These are phyloP conservation scores for Penicillium desertorum DNA, from an alignment of 495 filamentous ascomycete genomes.

Conservation along the genomic window DNA sequence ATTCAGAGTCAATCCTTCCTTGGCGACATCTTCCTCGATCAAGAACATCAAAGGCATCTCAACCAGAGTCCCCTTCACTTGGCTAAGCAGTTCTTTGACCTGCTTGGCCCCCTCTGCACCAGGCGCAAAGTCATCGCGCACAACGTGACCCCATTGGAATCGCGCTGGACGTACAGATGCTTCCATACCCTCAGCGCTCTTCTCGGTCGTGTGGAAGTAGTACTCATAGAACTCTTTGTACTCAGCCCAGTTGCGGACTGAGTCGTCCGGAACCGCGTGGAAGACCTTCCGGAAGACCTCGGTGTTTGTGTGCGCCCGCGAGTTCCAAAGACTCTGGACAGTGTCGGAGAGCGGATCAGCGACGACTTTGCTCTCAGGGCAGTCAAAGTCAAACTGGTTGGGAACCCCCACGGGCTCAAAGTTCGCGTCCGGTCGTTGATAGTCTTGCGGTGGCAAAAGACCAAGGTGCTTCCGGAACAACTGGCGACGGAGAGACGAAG, in stretches of 20 bases:
- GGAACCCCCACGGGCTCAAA: constrained; percentile 71
- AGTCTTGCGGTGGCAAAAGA: constrained; percentile 70
- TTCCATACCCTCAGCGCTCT: constrained; percentile 40
- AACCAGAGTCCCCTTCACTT: constrained; percentile 76
- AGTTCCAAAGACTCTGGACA: constrained; percentile 70
- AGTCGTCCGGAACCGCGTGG: constrained; percentile 83
- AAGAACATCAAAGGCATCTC: constrained; percentile 94
- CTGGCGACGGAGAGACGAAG: constrained; percentile 76
- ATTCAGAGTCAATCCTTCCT: constrained; percentile 79
- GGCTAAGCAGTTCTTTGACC: constrained; percentile 77
- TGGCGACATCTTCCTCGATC: constrained; percentile 82
- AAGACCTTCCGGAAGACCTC: constrained; percentile 84
- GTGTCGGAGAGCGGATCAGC: constrained; percentile 68
- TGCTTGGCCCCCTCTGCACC: constrained; percentile 62
- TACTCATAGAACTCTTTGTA: constrained; percentile 82
- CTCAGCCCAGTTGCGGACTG: constrained; percentile 74
- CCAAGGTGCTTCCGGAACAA: constrained; percentile 92
- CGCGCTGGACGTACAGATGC: constrained; percentile 43
- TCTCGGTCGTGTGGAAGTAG: constrained; percentile 62
- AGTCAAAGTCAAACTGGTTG: constrained; percentile 82
- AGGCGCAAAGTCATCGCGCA: constrained; percentile 70
- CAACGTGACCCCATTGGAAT: constrained; percentile 82
- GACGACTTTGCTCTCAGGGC: constrained; percentile 69
- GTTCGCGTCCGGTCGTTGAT: constrained; percentile 63
- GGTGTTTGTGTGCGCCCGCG: constrained; percentile 74